Base-by-base conservation (phyloP, 2,329 filamentous ascomycete genomes). In the Sporothrix pseudoabietina region DNA sequence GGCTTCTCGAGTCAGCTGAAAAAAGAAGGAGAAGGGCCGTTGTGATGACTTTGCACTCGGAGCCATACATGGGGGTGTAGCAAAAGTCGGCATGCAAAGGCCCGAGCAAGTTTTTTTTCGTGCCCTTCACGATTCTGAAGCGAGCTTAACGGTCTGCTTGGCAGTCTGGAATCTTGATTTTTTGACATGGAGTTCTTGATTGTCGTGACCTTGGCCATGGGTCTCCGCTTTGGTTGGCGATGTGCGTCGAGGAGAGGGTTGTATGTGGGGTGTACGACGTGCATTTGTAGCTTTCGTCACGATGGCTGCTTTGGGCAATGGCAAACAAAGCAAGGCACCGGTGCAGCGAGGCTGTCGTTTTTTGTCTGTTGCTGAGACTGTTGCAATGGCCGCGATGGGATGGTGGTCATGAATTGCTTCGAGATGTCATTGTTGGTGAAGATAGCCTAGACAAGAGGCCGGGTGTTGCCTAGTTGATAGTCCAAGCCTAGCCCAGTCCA, bases 141-240 rank as follows among this genome's bases (percentile, higher is more conserved):
- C 54, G 52, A 26, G 52, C 22, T 26, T 5, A 65, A 44, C 10
- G 10, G 26, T 47, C n/a, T 19, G n/a, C 10, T 30, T 66, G 39
- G 63, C 14, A n/a, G 14, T 32, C 22, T 52, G 44, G 4, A 68
- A n/a, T 52, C 61, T 49, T 44, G 39, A 30, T 66, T 66, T 49
- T 35, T 41, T 22, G 61, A 22, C 9, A 1, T 30, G 14, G 16
- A 19, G 10, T 52, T 68, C 44, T 49, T 49, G 26, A 52, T 68
- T 49, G 5, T 68, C n/a, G 7, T n/a, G n/a, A 14, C 39, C 39
- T 49, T 66, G 12, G 65, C 30, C 26, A 22, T 19, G 8, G 14
- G 26, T 68, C 16, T 47, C 65, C 65, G 65, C 65, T 68, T 52
- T 52, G 26, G 44, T 14, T 49, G 65, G 65, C 44, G 44, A 49